Percentiles rank a stretch among this genome's conserved stretches.
Evolutionary conservation across 352 stramenopile species (phyloP).

Genomic region (Phytophthora citricola): DNA sequence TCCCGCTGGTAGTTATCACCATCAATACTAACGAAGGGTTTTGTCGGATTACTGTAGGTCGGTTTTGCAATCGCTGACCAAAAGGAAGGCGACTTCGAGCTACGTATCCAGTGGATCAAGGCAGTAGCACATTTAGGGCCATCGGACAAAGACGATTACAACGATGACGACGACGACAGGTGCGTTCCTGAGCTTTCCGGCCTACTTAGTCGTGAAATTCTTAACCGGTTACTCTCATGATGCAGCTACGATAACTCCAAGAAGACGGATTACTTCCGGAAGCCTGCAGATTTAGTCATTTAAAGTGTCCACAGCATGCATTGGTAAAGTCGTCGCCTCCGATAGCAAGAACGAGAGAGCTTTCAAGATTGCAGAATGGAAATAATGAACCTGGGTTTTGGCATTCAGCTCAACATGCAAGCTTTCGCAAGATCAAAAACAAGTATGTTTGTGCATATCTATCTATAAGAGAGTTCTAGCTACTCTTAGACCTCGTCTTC

Average conservation of each 20-base stretch:
- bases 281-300: conserved; percentile 70
- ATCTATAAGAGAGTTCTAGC: conserved; percentile 31
- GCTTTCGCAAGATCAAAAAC: conserved; percentile 4
- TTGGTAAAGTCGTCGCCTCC: conserved; percentile 3
- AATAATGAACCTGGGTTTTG: conserved; percentile 40
- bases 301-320: conserved; percentile 33
- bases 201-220: neutral
- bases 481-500: conserved; percentile 87
- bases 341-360: neutral
- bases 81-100: conserved; percentile 86
- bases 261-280: conserved; percentile 56
- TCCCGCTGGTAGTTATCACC: neutral
- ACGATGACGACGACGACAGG: conserved; percentile 42
- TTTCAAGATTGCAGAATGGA: conserved; percentile 5
- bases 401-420: neutral
- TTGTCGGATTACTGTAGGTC: conserved; percentile 49
- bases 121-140: conserved; percentile 70
- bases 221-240: neutral
- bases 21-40: neutral
- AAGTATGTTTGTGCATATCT: conserved; percentile 30
- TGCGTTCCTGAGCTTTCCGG: conserved; percentile 11
- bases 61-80: conserved; percentile 88
- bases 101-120: conserved; percentile 89
- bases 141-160: conserved; percentile 36
- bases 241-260: conserved; percentile 41